A percentile compares a stretch with the other conserved stretches of the same genome.
Conservation (phyloP, 495 filamentous ascomycete species). For the Daldinia concentrica region DNA sequence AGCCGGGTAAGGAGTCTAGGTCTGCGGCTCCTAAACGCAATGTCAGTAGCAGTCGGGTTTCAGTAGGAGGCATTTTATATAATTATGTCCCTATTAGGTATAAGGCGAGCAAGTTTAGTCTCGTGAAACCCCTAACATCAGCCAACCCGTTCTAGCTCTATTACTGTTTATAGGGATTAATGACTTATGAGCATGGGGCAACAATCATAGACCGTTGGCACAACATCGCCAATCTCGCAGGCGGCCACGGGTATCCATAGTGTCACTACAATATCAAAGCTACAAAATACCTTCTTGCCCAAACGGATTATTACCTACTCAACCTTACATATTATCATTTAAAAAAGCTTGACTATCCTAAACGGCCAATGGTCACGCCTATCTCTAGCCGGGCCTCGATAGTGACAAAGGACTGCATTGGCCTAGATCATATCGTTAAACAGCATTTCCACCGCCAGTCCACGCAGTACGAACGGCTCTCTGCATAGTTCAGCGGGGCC, state of each 20-base stretch:
- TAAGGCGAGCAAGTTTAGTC: background rate
- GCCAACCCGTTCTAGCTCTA: background rate
- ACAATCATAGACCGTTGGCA: slow-evolving; percentile 23
- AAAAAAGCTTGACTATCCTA: slow-evolving; percentile 4
- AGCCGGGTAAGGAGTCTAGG: background rate
- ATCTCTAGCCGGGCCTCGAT: background rate
- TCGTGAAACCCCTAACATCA: background rate
- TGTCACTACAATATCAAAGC: slow-evolving; percentile 7
- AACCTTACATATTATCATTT: background rate
- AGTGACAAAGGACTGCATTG: slow-evolving; percentile 5
- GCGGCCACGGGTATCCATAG: slow-evolving; percentile 29
- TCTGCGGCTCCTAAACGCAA: slow-evolving; percentile 12
- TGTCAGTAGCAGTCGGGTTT: background rate
- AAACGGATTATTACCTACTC: background rate
- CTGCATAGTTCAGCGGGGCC: slow-evolving; percentile 36
- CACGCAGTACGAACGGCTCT: slow-evolving; percentile 40
- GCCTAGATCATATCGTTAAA: slow-evolving; percentile 32
- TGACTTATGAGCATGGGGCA: slow-evolving; percentile 21
- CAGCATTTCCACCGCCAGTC: slow-evolving; percentile 42
- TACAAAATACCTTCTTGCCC: slow-evolving; percentile 3
- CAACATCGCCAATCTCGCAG: slow-evolving; percentile 47
- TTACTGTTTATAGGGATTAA: background rate
- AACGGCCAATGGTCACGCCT: slow-evolving; percentile 4
- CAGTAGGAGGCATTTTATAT: background rate
- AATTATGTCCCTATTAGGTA: slow-evolving; percentile 4